phyloP scores from a whole-genome alignment of 192 early-diverging fungal species.

The Linnemannia elongata region DNA sequence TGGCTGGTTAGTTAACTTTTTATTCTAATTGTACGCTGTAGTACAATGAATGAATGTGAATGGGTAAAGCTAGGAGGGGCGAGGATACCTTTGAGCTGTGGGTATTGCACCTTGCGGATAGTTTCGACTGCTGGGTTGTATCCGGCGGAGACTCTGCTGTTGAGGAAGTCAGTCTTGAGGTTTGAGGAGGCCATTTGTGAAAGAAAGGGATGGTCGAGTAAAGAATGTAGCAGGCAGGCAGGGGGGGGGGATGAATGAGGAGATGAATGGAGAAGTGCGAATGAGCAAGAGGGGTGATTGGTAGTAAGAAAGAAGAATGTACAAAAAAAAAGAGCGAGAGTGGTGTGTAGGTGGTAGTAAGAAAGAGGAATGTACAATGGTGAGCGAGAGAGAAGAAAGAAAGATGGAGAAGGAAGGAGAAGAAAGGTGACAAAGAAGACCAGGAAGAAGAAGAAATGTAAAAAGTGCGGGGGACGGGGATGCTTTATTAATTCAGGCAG shows the following conservation, averaged over 20 bases:
- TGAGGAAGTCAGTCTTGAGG: conserved; percentile 28
- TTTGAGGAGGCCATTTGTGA: background rate
- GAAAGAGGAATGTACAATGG: background rate
- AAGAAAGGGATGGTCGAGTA: too few relatives aligned
- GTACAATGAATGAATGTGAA: background rate
- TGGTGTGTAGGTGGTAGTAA: background rate
- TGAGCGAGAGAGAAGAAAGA: background rate
- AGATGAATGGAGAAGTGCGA: background rate
- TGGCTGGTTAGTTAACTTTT: background rate
- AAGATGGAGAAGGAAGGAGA: background rate
- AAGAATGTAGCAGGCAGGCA: too few relatives aligned
- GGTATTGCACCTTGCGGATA: conserved; percentile 68
- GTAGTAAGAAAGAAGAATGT: background rate
- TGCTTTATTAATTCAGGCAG: background rate
- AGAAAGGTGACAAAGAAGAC: background rate
- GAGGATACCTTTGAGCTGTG: conserved; percentile 63
- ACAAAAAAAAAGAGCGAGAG: background rate
- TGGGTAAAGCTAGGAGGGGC: background rate
- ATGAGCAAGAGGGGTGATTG: background rate
- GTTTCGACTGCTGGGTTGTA: conserved; percentile 62
- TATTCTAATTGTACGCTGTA: background rate
- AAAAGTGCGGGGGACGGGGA: background rate
- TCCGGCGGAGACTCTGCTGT: conserved; percentile 16
- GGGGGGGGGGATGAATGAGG: background rate
- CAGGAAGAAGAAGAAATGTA: conserved; percentile 15